Conservation (phyloP, 768 basidiomycete species). For the Tylopilus plumbeoviolaceoides region DNA sequence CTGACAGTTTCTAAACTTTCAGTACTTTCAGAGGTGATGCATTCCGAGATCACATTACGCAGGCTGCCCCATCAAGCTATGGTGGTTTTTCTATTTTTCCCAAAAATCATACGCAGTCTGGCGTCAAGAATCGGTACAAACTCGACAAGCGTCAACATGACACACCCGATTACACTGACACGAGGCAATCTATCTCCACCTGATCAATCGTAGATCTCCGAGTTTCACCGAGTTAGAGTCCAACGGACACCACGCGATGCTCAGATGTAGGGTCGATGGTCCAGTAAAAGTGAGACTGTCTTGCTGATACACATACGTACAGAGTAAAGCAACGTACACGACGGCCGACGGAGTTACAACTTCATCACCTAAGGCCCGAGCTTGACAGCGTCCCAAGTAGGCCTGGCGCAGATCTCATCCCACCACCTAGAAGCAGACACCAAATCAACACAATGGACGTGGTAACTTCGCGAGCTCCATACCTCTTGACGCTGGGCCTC, state of each 20-base stretch:
- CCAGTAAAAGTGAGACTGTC: not conserved
- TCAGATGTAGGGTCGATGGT: too few species aligned
- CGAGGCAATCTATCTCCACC: not conserved
- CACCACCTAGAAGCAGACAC: slow-evolving; percentile 42
- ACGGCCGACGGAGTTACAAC: not conserved
- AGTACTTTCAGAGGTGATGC: not conserved
- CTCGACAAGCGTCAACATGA: not conserved
- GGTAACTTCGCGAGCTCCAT: not conserved
- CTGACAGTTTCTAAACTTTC: too few species aligned
- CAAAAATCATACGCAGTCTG: too few species aligned
- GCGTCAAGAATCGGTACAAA: too few species aligned
- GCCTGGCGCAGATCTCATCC: slow-evolving; percentile 42
- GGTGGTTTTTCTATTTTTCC: not conserved
- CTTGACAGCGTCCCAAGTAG: slow-evolving; percentile 45
- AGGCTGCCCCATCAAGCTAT: not conserved
- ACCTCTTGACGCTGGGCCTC: slow-evolving; percentile 46
- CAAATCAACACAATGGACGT: slow-evolving; percentile 1
- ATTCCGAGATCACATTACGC: not conserved
- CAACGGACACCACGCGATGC: not conserved
- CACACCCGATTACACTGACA: too few species aligned
- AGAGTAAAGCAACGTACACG: not conserved
- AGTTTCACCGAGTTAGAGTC: not conserved
- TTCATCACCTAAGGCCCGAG: slow-evolving; percentile 22
- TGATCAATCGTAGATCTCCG: not conserved
- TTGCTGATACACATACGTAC: not conserved